These are phyloP conservation scores for Orbilia quercus DNA, from an alignment of 2,329 filamentous ascomycete genomes.

Conservation along the genomic window DNA sequence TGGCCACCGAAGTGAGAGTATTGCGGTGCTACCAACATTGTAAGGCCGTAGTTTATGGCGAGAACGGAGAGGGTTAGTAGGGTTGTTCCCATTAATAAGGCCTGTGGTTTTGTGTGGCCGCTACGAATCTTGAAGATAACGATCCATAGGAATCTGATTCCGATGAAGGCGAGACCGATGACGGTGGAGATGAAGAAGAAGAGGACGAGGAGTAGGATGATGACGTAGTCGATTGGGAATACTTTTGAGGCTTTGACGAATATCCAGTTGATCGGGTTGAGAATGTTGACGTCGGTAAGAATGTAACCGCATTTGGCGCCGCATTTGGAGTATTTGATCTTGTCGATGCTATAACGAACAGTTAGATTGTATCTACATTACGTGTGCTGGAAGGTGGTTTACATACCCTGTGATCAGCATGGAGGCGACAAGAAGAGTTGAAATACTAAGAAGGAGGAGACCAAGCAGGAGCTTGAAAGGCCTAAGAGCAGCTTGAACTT, in stretches of 20 bases:
- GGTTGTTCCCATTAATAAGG: conserved; percentile 87
- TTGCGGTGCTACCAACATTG: conserved; percentile 94
- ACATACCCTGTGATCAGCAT: conserved; percentile 83
- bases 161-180: conserved; percentile 83
- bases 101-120: conserved; percentile 89
- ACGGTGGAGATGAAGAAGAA: conserved; percentile 91
- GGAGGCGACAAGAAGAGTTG: conserved; percentile 82
- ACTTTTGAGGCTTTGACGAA: conserved; percentile 82
- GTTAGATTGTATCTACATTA: conserved; percentile 2
- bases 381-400: not conserved
- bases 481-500: conserved; percentile 81
- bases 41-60: conserved; percentile 90
- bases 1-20: conserved; percentile 95
- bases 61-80: conserved; percentile 89
- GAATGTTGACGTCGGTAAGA: conserved; percentile 85
- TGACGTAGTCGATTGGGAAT: conserved; percentile 91
- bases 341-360: conserved; percentile 81
- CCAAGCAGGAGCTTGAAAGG: conserved; percentile 90
- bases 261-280: conserved; percentile 94
- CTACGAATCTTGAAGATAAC: conserved; percentile 90
- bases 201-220: conserved; percentile 85
- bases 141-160: conserved; percentile 96
- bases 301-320: conserved; percentile 92
- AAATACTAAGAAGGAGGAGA: conserved; percentile 77
- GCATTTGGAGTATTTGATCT: conserved; percentile 94